Evolutionary conservation across 1,139 yeast species (phyloP), one percentile per base, ranked within the genome.

Genomic region (Zygotorulaspora mrakii): DNA sequence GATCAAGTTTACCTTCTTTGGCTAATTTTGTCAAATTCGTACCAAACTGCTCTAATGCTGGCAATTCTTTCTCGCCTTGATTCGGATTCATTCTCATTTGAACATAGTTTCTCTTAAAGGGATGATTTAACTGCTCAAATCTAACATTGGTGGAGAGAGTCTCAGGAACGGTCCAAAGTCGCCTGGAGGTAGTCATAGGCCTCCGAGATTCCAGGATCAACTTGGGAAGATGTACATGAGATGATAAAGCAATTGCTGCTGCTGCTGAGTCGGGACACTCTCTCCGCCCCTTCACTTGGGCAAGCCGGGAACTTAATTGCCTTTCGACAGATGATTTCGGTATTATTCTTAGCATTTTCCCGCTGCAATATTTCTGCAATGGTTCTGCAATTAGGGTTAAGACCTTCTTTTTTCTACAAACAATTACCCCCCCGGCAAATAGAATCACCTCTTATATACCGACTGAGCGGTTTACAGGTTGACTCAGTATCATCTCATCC

Each of bases 1-100:
- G 97, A 58, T 91, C 98, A 28, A 91, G 70, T 57, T 88, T 88
- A 32, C 98, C 97, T 47, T 84, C 86, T 50, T 74, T 73, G 1
- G 98, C 98, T 49, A 89, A 63, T 46, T 81, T 79, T 1, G 97
- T 91, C 49, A 91, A 67, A 61, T 91, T 91, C 0, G 85, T 76
- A n/a, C 96, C 97, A 57, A 67, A 87, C 55, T 82, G 81, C 54
- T 88, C 89, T 47, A 91, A 67, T 0, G 96, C 95, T 0, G 95
- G 84, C 45, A 82, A 70, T 33, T 77, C 74, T 17, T 74, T 77
- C 34, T 76, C 78, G 21, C 54, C 55, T 27, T 59, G 59, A 12
- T 56, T 52, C 3, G 65, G 68, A 39, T 68, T 64, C 68, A 66
- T 66, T 42, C 61, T 59, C 66, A 66, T 54, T 27, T 60, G 62